Evolutionary conservation across 768 basidiomycete genomes (phyloP).

Genomic region (Cytidiella melzeri): DNA sequence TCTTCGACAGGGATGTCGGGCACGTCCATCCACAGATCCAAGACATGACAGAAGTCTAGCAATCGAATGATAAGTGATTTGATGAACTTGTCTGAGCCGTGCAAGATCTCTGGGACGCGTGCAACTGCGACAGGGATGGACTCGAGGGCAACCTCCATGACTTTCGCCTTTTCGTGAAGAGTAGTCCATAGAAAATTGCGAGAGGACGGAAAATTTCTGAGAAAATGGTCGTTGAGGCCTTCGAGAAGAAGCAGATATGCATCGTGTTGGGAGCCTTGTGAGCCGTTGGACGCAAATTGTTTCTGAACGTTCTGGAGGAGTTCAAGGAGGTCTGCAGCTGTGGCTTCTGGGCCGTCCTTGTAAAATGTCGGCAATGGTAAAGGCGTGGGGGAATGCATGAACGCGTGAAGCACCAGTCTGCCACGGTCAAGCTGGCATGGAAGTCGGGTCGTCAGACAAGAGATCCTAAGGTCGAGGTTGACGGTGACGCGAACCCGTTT

Average conservation of each 20-base stretch:
- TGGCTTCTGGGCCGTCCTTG: not conserved
- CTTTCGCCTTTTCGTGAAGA: conserved; percentile 50
- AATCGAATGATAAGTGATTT: conserved; percentile 45
- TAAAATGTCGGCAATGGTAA: not conserved
- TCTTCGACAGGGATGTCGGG: conserved; percentile 31
- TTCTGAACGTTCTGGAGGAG: not conserved
- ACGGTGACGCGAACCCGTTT: too few relatives aligned
- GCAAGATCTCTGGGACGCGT: conserved; percentile 39
- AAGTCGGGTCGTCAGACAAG: too few relatives aligned
- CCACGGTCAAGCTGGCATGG: too few relatives aligned
- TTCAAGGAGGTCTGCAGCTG: not conserved
- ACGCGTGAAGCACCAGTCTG: too few relatives aligned
- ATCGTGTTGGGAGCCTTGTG: not conserved
- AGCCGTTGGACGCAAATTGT: not conserved
- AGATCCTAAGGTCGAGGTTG: too few relatives aligned
- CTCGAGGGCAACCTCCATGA: conserved; percentile 49
- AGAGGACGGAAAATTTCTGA: conserved; percentile 51
- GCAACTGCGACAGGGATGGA: conserved; percentile 38
- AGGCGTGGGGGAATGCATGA: not conserved
- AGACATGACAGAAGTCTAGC: conserved; percentile 44
- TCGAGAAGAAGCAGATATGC: conserved; percentile 1
- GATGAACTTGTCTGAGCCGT: conserved; percentile 44
- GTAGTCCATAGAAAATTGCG: conserved; percentile 43
- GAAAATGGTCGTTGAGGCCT: conserved; percentile 45
- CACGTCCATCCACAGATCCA: conserved; percentile 57